Conservation (phyloP, 345 rosid genomes). For the Murraya koenigii region DNA sequence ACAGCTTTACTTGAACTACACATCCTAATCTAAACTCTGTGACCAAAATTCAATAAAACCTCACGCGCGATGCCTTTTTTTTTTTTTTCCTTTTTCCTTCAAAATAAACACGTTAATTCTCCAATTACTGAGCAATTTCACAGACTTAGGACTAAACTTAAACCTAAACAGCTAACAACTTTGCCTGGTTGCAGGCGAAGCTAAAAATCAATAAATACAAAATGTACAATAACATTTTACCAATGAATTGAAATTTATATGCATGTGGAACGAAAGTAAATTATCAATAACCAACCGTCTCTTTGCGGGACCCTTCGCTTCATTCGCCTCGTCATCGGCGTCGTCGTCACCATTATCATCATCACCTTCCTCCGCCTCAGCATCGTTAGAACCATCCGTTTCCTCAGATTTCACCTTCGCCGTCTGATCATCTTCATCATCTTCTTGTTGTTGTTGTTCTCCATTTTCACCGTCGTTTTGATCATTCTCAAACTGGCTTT, state of each 20-base stretch:
- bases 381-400: slow-evolving; percentile 18
- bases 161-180: background rate
- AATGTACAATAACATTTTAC: background rate
- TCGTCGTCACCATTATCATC: background rate
- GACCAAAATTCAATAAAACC: background rate
- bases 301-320: slow-evolving; percentile 19
- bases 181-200: background rate
- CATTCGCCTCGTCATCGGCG: slow-evolving; percentile 9
- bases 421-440: slow-evolving; percentile 20
- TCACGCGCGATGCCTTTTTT: background rate
- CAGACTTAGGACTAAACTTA: background rate
- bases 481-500: slow-evolving; percentile 32
- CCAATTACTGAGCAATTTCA: background rate
- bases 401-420: slow-evolving; percentile 25
- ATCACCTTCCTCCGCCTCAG: slow-evolving; percentile 11
- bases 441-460: background rate
- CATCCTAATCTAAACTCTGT: background rate
- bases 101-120: background rate
- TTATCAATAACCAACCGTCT: slow-evolving; percentile 29
- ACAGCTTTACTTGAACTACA: background rate
- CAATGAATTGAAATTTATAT: background rate
- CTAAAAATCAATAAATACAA: background rate
- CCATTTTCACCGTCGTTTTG: slow-evolving; percentile 1
- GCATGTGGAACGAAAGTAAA: background rate
- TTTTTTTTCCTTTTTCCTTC: background rate